phyloP scores from a whole-genome alignment of 129 eudicot genomes.

The Erigeron canadensis region DNA sequence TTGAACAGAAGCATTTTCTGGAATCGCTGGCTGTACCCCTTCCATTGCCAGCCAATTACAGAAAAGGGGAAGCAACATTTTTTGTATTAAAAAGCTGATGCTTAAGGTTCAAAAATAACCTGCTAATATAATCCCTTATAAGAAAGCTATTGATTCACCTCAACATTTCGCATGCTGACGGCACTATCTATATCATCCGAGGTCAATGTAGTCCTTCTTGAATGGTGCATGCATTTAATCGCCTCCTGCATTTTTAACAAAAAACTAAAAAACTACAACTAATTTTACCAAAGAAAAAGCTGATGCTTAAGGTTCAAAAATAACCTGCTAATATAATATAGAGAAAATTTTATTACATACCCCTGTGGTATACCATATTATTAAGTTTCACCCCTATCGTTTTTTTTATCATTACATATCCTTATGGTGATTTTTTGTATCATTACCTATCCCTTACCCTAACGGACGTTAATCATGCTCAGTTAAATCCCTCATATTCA shows the following conservation, averaged over 20 bases:
- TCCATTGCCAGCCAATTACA: conserved; percentile 79
- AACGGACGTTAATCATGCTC: too few species aligned
- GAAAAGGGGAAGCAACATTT: conserved; percentile 38
- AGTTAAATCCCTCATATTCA: too few species aligned
- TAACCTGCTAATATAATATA: not conserved
- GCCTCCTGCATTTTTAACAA: conserved; percentile 53
- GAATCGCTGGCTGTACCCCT: conserved; percentile 79
- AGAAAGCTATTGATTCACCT: conserved; percentile 36
- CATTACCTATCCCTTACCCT: too few species aligned
- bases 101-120: conserved; percentile 4
- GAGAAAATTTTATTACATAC: too few species aligned
- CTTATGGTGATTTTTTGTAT: too few species aligned
- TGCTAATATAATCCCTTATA: conserved; percentile 2
- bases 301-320: not conserved
- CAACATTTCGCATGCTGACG: conserved; percentile 63
- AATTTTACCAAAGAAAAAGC: not conserved
- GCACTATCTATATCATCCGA: conserved; percentile 71
- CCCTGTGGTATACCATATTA: too few species aligned
- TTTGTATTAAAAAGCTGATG: not conserved
- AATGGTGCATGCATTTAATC: conserved; percentile 74
- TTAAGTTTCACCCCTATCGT: too few species aligned
- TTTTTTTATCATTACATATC: too few species aligned
- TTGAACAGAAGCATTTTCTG: conserved; percentile 69
- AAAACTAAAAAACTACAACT: not conserved
- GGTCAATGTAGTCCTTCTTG: conserved; percentile 62